Evolutionary conservation across 83 land plant genomes (phyloP).

Genomic region (Diphasiastrum complanatum): DNA sequence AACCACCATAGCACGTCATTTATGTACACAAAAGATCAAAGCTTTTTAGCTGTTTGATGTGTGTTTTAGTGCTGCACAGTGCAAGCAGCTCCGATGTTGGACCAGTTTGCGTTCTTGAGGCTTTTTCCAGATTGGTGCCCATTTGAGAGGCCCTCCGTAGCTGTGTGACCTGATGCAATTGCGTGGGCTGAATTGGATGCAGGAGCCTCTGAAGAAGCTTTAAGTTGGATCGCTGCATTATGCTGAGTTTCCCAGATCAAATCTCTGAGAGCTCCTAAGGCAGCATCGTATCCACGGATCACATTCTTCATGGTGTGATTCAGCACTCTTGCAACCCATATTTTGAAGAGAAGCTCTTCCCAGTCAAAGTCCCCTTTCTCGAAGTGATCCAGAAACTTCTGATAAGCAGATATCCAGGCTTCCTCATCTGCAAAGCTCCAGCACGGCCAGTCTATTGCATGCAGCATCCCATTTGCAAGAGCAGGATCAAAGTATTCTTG

Average conservation of each 20-base stretch:
- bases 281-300: constrained; percentile 25
- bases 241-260: constrained; percentile 23
- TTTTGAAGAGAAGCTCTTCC: constrained; percentile 31
- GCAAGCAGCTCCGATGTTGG: too few relatives aligned
- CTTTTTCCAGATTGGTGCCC: too few relatives aligned
- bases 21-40: too few relatives aligned
- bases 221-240: constrained; percentile 6
- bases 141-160: too few relatives aligned
- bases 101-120: too few relatives aligned
- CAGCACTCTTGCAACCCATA: constrained; percentile 21
- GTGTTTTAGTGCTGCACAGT: too few relatives aligned
- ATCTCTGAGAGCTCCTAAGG: constrained; percentile 9
- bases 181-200: too few relatives aligned
- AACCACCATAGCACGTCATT: too few relatives aligned
- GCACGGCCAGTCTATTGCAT: constrained; percentile 22
- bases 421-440: constrained; percentile 31
- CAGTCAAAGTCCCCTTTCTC: constrained; percentile 29
- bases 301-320: constrained; percentile 21
- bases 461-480: constrained; percentile 22
- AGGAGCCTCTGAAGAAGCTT: not conserved
- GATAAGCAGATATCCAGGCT: constrained; percentile 17
- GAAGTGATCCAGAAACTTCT: constrained; percentile 22
- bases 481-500: constrained; percentile 28
- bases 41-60: too few relatives aligned
- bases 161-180: too few relatives aligned